Evolutionary conservation across 2,329 filamentous ascomycete genomes (phyloP), one percentile per base, ranked within the genome.

Genomic region (Trichoderma sp.): DNA sequence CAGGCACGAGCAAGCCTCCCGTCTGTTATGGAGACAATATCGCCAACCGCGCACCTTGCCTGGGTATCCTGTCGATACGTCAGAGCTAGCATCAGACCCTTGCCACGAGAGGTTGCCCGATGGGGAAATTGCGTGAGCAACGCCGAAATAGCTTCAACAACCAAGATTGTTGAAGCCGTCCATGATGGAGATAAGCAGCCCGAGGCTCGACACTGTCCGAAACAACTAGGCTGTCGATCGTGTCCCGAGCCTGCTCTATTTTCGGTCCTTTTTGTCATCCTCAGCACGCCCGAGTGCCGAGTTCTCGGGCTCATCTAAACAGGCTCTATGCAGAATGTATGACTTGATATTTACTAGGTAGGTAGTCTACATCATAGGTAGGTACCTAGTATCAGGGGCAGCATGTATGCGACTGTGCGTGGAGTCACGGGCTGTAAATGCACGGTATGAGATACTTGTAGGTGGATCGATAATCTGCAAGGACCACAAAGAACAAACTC

Each of bases 91-190:
- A 56, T 18, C n/a, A 37, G 43, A 64, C 56, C 49, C 66, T 39
- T 24, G 59, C 59, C 11, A 54, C 16, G 13, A 34, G 34, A 43
- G 52, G 52, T 39, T 54, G 24, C 60, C 60, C 14, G 8, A 69
- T 64, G 52, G 56, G 67, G 67, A 59, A 69, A 69, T 59, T 64
- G 60, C 10, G 13, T 24, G 37, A 59, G 67, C 67, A 63, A 51
- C 59, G 59, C 59, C 51, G 54, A 30, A 30, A 32, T 51, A 43
- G 59, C 55, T 69, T 21, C 56, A 26, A 55, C 43, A 26, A n/a
- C 32, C 58, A 46, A 28, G 21, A 24, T 32, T 32, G 24, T 26
- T 5, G n/a, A 61, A 34, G 39, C 34, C 54, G 28, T 11, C 28
- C 28, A 43, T 59, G 39, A 63, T 54, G 32, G 60, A 55, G 43